Evolutionary conservation across 768 basidiomycete genomes (phyloP).

Genomic region (Tricholoma bakamatsutake): DNA sequence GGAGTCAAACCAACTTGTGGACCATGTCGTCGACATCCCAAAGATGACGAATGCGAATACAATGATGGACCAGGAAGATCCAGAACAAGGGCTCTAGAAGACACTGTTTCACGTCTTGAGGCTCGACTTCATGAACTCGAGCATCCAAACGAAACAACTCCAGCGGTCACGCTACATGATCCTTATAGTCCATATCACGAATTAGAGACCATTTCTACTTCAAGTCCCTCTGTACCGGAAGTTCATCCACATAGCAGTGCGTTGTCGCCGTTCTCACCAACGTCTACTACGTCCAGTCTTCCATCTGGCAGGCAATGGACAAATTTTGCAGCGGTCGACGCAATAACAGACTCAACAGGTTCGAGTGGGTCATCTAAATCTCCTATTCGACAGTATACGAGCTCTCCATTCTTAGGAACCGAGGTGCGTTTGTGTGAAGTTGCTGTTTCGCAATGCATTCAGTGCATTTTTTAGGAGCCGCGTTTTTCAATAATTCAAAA

Average conservation of each 20-base stretch:
- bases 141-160: conserved; percentile 40
- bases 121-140: conserved; percentile 54
- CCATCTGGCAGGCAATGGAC: conserved; percentile 41
- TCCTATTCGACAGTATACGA: conserved; percentile 27
- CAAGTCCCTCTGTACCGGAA: conserved; percentile 27
- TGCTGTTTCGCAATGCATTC: background rate
- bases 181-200: conserved; percentile 38
- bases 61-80: conserved; percentile 58
- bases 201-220: conserved; percentile 26
- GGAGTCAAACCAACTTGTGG: conserved; percentile 58
- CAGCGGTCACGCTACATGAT: conserved; percentile 44
- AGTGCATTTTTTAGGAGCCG: conserved; percentile 29
- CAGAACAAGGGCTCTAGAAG: conserved; percentile 53
- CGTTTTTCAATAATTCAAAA: conserved; percentile 29
- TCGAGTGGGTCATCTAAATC: conserved; percentile 38
- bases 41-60: conserved; percentile 68
- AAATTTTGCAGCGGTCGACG: conserved; percentile 28
- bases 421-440: conserved; percentile 26
- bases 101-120: conserved; percentile 49
- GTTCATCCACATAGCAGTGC: conserved; percentile 18
- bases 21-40: conserved; percentile 53
- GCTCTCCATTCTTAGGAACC: conserved; percentile 31
- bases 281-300: conserved; percentile 40
- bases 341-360: conserved; percentile 37
- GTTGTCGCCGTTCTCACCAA: conserved; percentile 39